A percentile compares a stretch with the other conserved stretches of the same genome.
phyloP scores from a whole-genome alignment of 164 flowering plant species.

The Stephania yunnanensis region DNA sequence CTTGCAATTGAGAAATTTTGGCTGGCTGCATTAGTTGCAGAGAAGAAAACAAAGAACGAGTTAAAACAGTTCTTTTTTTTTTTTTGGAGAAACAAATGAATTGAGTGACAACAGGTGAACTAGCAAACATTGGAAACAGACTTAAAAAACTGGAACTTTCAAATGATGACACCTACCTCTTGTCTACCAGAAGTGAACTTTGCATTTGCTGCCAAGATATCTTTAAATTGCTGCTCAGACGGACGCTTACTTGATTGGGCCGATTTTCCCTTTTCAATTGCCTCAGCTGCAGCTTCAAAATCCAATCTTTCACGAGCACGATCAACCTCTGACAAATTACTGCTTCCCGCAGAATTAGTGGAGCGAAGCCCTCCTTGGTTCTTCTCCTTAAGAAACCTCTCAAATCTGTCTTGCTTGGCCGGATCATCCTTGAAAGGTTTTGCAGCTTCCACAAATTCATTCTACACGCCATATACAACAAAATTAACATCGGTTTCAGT shows the following conservation, averaged over 20 bases:
- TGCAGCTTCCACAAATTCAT: constrained; percentile 35
- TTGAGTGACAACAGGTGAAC: constrained; percentile 4
- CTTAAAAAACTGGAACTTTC: neutral
- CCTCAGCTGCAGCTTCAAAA: constrained; percentile 94
- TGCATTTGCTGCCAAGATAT: constrained; percentile 36
- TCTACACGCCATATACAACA: constrained; percentile 19
- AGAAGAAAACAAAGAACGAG: neutral
- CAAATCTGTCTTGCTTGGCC: constrained; percentile 87
- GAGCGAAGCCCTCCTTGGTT: constrained; percentile 87
- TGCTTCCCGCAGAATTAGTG: constrained; percentile 48
- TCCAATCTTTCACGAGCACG: constrained; percentile 96
- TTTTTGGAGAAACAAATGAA: no score
- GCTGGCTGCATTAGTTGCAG: constrained; percentile 30
- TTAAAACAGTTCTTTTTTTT: no score
- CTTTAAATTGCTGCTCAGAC: constrained; percentile 31
- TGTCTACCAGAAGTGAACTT: constrained; percentile 69
- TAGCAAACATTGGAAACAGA: constrained; percentile 2
- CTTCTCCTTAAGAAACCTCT: constrained; percentile 83
- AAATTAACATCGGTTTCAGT: neutral
- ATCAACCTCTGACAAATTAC: constrained; percentile 71
- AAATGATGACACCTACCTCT: constrained; percentile 37
- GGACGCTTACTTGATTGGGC: constrained; percentile 25
- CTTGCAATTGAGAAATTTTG: constrained; percentile 34
- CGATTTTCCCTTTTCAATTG: constrained; percentile 50
- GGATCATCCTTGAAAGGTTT: constrained; percentile 83